Evolutionary conservation across 495 filamentous ascomycete species (phyloP), one percentile per base, ranked within the genome.

Genomic region (Amniculicola lignicola): DNA sequence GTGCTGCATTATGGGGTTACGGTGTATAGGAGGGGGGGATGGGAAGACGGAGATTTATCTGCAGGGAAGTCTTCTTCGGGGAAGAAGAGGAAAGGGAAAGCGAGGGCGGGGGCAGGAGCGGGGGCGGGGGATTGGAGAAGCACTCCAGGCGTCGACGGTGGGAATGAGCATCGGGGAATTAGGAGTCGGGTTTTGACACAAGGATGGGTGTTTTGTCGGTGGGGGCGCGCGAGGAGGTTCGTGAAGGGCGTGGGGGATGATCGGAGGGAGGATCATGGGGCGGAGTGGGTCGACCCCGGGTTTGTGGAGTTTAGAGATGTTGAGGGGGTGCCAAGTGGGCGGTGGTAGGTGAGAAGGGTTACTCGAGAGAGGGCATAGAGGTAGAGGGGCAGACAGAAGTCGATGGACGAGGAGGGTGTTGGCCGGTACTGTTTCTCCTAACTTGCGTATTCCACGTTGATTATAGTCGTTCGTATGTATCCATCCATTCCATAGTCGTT

Each of bases 191-290:
- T 48, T 19, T 21, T 63, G 45, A 59, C 49, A 35, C 54, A 59
- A 21, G 42, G 43, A 12, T 63, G 54, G 60, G 60, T 59, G 48
- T 52, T 28, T 35, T 58, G 47, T 49, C 40, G 60, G 19, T 63
- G 60, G 54, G 60, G 60, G 12, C 40, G 60, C 31, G 23, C 15
- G 25, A 42, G 49, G 33, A 54, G 38, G 46, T 62, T 44, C 18
- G 36, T 31, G n/a, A 35, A 53, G 15, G 48, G 53, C 12, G 19
- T 22, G 29, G 18, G 18, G n/a, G 47, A 23, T 9, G 46, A 51
- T 42, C 23, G 33, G 18, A 3, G 12, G 37, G 29, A 29, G 38
- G 41, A 38, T 10, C 54, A 63, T 59, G 60, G 54, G 27, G 11
- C 3, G 22, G 27, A 36, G 33, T 54, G 49, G 60, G 46, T 38